Evolutionary conservation across 78 protist genomes (phyloP).

Genomic region (Diacronema lutheri): DNA sequence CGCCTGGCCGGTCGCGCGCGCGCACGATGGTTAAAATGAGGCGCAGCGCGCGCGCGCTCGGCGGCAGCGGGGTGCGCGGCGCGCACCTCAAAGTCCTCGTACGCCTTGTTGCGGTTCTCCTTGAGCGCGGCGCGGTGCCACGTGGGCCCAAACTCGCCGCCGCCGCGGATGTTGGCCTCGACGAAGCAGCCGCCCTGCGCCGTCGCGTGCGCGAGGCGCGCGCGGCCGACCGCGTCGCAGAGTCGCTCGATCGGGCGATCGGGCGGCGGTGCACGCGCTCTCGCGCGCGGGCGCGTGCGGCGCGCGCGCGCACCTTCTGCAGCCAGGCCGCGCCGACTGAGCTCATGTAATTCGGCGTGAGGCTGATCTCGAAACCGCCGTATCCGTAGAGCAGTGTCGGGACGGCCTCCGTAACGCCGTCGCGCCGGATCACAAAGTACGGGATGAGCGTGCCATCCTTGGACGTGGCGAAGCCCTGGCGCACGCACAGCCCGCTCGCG

Average conservation of each 20-base stretch:
- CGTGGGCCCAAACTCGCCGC: conserved; percentile 47
- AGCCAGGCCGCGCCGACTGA: conserved; percentile 32
- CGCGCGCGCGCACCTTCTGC: no score
- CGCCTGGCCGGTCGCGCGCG: neutral
- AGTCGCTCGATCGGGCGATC: no score
- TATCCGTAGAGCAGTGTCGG: conserved; percentile 40
- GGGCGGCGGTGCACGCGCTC: no score
- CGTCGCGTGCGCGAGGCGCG: no score
- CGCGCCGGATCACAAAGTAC: neutral
- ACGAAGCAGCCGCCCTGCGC: conserved; percentile 23
- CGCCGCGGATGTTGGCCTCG: conserved; percentile 43
- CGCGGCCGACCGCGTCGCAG: no score
- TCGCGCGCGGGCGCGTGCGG: no score
- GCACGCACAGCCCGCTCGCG: neutral
- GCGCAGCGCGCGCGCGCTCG: no score
- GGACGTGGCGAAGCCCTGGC: neutral
- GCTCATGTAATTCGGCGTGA: neutral
- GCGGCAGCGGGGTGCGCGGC: no score
- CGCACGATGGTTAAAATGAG: no score
- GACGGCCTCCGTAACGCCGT: neutral
- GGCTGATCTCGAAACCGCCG: conserved; percentile 23
- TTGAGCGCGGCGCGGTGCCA: conserved; percentile 45
- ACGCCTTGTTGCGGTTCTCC: conserved; percentile 27
- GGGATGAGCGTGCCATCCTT: conserved; percentile 41
- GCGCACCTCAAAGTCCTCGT: conserved; percentile 42